Evolutionary conservation across 73 alveolate species (phyloP).

Genomic region (Tetrahymena elliotti): DNA sequence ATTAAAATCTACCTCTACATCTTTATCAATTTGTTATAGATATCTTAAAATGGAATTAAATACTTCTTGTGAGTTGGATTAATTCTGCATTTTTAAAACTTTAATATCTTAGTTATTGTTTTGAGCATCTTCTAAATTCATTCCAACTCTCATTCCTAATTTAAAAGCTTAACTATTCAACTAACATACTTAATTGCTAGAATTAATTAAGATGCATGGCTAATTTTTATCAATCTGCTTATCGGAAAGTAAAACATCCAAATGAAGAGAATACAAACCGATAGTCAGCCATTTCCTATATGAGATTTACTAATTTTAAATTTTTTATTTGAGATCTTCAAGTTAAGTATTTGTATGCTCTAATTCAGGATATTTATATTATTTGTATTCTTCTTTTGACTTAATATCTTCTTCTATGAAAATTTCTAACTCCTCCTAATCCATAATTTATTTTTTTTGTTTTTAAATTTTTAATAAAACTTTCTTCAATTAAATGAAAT

Average conservation of each 20-base stretch:
- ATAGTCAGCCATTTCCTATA: neutral
- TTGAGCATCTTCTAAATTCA: neutral
- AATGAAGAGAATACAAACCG: neutral
- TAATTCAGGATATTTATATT: neutral
- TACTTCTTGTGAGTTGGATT: neutral
- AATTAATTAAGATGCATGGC: neutral
- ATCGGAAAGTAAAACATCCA: neutral
- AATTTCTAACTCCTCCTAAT: neutral
- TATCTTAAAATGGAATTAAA: neutral
- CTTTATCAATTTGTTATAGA: neutral
- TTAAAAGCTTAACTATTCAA: neutral
- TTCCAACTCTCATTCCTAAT: neutral
- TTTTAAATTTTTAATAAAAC: neutral
- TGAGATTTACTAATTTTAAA: neutral
- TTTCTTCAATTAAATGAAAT: too few relatives aligned
- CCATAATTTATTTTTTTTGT: neutral
- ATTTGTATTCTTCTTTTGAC: neutral
- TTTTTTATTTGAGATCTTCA: neutral
- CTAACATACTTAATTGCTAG: neutral
- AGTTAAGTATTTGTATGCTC: neutral
- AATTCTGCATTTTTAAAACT: neutral
- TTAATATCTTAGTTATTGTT: neutral
- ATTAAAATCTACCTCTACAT: neutral
- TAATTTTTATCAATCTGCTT: neutral
- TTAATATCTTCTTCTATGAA: neutral